A percentile compares a stretch with the other conserved stretches of the same genome.
Conservation (phyloP, 139 green algal species). For the Picochlorum sp. region DNA sequence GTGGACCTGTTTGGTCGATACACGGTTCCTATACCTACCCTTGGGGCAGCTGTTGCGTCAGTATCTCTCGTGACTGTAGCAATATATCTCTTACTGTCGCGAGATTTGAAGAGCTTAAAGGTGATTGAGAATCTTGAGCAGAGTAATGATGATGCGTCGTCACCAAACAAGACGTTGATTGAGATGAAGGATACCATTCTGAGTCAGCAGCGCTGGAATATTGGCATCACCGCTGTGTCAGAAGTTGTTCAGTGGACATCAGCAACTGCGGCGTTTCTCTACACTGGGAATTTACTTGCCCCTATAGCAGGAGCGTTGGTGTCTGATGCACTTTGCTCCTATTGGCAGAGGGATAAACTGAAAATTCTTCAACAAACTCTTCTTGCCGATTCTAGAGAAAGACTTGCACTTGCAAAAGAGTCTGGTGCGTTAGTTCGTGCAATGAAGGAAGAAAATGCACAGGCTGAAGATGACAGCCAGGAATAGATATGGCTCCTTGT, state of each 20-base stretch:
- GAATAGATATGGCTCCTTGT: background rate
- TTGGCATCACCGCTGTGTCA: background rate
- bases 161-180: background rate
- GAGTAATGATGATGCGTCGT: background rate
- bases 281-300: constrained; percentile 12
- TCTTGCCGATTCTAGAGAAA: background rate
- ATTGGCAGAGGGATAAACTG: constrained; percentile 3
- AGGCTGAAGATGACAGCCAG: background rate
- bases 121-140: background rate
- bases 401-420: background rate
- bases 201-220: constrained; percentile 8
- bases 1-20: background rate
- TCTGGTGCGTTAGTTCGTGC: background rate
- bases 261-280: background rate
- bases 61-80: background rate
- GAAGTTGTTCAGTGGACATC: constrained; percentile 6
- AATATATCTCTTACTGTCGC: background rate
- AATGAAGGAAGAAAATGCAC: background rate
- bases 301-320: constrained; percentile 6
- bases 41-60: constrained; percentile 18
- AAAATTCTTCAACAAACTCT: background rate
- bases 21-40: constrained; percentile 4
- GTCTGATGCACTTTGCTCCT: background rate
- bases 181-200: background rate
- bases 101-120: background rate